Evolutionary conservation across 164 flowering plant genomes (phyloP), one percentile per base, ranked within the genome.

Genomic region (Kingdonia uniflora): DNA sequence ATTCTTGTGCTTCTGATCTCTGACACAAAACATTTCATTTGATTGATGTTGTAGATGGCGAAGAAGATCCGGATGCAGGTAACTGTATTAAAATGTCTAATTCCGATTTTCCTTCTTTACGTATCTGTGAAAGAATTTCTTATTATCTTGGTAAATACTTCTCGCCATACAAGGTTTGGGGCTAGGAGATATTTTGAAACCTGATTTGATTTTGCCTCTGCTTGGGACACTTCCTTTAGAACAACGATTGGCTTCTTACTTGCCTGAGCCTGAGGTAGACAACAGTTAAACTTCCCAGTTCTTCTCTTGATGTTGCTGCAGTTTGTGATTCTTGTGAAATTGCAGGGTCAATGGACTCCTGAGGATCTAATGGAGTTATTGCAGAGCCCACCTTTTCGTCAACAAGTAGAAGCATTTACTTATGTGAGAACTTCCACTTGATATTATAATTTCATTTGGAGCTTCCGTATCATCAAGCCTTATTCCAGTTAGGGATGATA

Each of bases 251-350:
- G 79, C 76, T 7, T 71, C 99, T 19, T 78, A 74, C 65, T 71
- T 94, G 63, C 99, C 99, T 35, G 97, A 94, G 95, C 97, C 99
- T 35, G 97, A 94, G 95, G 98, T 87, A 75, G 54, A 7, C 19
- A 19, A 35, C 25, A 35, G 19, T 53, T 35, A 3, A n/a, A 19
- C 19, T 16, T 37, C 11, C 3, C 33, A 26, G 35, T 38, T 24
- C 11, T 38, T 23, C 33, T 22, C n/a, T 29, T 14, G 37, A 44
- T 42, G 41, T 45, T 62, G 60, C 37, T 46, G 45, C 40, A 21
- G 20, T 59, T 49, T 50, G 42, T 42, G 39, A 56, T 35, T 47
- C 41, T 41, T 55, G 14, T 42, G 55, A 15, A 42, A 46, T 60
- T 69, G 63, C 76, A 92, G 99, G 99, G 96, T 55, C 72, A 67